Base-by-base conservation (phyloP, 129 eudicot species). In the Chrysanthemum lavandulifolium region DNA sequence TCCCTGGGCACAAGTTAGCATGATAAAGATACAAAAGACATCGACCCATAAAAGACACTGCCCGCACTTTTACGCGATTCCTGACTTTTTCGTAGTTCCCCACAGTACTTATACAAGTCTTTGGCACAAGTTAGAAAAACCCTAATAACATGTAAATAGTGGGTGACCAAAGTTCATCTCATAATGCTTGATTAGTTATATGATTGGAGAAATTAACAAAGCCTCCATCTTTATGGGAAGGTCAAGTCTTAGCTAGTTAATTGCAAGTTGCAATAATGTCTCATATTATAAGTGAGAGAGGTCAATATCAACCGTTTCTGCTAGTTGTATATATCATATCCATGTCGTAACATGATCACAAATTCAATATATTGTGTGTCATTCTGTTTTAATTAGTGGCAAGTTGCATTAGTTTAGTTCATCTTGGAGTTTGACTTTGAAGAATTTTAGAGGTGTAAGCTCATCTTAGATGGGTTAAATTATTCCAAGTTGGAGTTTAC, bases 211-310 rank as follows among this genome's bases (percentile, higher is more conserved):
- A 78, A 19, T 19, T 19, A 19, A 68, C 50, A 55, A 65, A 11
- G 27, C 10, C 64, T 16, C 77, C 77, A 56, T 71, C 54, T 71
- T 72, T 77, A 78, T 72, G 82, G 82, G 82, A 72, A 77, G 64
- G 77, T 62, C 54, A 33, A 19, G 67, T n/a, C 62, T 40, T 6
- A 40, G 45, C 73, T 78, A 33, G 61, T 64, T 27, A 71, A 71
- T 55, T 72, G 61, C 78, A 78, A 71, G 61, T 78, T 78, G 78
- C 45, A 56, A 27, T 78, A 47, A 33, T 57, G 50, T 67, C 57
- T 67, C 67, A 54, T 57, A 52, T 66, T 47, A 48, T 55, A 57
- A 67, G 47, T 43, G 15, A 47, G 80, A 67, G 23, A 67, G 12
- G 80, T 76, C 80, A 58, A 71, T 70, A 77, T 70, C 72, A 77